These are phyloP conservation scores for Solanum etuberosum DNA, from an alignment of 257 asterid species.

Conservation along the genomic window DNA sequence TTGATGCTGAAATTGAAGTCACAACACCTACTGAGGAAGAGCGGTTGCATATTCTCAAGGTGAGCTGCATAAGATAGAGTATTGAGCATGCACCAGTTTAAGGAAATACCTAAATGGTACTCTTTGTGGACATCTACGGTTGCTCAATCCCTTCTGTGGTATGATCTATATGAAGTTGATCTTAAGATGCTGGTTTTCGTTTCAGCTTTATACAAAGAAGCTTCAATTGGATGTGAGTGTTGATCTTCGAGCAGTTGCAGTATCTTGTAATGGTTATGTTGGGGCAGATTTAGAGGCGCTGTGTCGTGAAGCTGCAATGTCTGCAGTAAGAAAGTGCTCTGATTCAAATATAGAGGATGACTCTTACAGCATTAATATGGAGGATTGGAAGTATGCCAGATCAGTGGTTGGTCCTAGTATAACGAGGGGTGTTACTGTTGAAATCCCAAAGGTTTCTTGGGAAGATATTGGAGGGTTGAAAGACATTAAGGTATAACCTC, in stretches of 20 bases:
- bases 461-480: slow-evolving; percentile 87
- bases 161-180: neutral
- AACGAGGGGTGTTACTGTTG: slow-evolving; percentile 81
- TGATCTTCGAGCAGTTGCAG: slow-evolving; percentile 58
- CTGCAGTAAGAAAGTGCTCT: slow-evolving; percentile 43
- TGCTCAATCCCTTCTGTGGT: neutral
- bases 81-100: neutral
- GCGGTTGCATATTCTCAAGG: slow-evolving; percentile 78
- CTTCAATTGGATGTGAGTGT: slow-evolving; percentile 53
- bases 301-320: slow-evolving; percentile 78
- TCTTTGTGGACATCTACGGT: neutral
- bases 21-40: slow-evolving; percentile 79
- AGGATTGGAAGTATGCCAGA: slow-evolving; percentile 76
- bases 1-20: slow-evolving; percentile 92
- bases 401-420: slow-evolving; percentile 89
- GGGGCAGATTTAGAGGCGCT: slow-evolving; percentile 97
- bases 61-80: neutral
- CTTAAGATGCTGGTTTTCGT: neutral
- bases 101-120: neutral
- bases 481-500: slow-evolving; percentile 61
- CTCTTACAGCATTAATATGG: slow-evolving; percentile 23
- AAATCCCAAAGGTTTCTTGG: slow-evolving; percentile 89
- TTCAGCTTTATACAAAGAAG: slow-evolving; percentile 72
- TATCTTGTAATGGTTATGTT: slow-evolving; percentile 88
- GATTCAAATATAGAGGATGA: slow-evolving; percentile 13